Evolutionary conservation across 805 yeast genomes (phyloP).

Genomic region (Starmerella gropengiesseri): DNA sequence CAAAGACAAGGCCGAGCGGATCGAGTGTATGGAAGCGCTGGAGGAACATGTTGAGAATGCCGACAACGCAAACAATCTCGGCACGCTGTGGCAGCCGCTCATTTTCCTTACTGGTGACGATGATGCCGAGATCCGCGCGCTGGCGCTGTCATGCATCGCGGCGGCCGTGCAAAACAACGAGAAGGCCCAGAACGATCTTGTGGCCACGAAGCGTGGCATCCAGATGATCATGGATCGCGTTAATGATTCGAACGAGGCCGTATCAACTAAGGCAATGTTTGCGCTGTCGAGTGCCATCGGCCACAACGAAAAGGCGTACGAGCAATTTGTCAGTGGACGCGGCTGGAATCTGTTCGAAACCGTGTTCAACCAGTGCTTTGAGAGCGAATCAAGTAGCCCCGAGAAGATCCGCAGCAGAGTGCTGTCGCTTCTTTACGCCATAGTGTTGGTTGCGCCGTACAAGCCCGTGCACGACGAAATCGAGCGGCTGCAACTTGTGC

Average conservation of each 20-base stretch:
- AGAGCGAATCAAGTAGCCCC: conserved; percentile 1
- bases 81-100: conserved; percentile 70
- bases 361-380: conserved; percentile 19
- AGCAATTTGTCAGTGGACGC: conserved; percentile 40
- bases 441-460: conserved; percentile 15
- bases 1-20: conserved; percentile 50
- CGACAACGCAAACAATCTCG: conserved; percentile 90
- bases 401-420: conserved; percentile 16
- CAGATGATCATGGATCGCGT: conserved; percentile 26
- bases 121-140: conserved; percentile 39
- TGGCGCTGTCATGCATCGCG: conserved; percentile 67
- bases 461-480: conserved; percentile 12
- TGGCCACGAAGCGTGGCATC: conserved; percentile 26
- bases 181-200: conserved; percentile 56
- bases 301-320: conserved; percentile 50
- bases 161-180: conserved; percentile 90
- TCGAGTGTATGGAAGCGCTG: conserved; percentile 76
- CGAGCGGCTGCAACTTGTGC: conserved; percentile 6
- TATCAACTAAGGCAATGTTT: conserved; percentile 56
- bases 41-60: conserved; percentile 88
- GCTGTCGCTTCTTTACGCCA: conserved; percentile 17
- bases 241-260: conserved; percentile 26
- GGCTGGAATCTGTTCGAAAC: conserved; percentile 53
- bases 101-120: conserved; percentile 43
- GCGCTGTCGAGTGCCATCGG: conserved; percentile 67